These are phyloP conservation scores for Clarireedia monteithiana DNA, from an alignment of 2,329 filamentous ascomycete genomes.

Conservation along the genomic window DNA sequence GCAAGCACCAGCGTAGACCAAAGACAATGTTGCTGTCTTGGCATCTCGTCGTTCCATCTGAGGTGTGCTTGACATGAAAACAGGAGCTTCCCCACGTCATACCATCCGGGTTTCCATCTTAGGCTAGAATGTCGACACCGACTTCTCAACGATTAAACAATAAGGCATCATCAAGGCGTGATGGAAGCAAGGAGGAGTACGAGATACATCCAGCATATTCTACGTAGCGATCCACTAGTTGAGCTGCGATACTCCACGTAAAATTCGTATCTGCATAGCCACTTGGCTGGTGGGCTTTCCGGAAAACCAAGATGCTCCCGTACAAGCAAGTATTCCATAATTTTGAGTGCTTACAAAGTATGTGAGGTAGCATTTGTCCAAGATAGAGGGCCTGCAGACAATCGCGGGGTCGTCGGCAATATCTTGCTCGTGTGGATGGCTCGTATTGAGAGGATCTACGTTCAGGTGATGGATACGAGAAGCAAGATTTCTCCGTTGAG, in stretches of 20 bases:
- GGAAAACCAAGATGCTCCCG: constrained; percentile 1
- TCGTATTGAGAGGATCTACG: constrained; percentile 5
- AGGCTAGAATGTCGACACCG: not conserved
- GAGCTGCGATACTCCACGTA: not conserved
- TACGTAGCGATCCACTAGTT: not conserved
- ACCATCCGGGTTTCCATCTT: not conserved
- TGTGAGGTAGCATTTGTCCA: not conserved
- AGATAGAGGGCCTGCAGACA: not conserved
- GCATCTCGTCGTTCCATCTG: not conserved
- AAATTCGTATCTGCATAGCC: constrained; percentile 10
- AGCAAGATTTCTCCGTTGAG: not conserved
- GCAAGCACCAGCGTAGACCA: not conserved
- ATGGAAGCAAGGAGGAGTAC: constrained; percentile 5
- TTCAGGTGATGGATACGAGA: constrained; percentile 8
- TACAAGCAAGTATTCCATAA: not conserved
- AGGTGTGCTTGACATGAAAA: not conserved
- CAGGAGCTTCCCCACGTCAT: not conserved
- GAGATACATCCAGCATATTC: not conserved
- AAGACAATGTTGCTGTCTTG: too few species aligned
- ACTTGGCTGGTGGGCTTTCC: not conserved
- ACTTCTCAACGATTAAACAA: not conserved
- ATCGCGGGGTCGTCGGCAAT: not conserved
- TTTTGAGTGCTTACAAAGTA: not conserved
- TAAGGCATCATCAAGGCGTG: not conserved
- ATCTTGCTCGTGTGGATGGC: not conserved